Conservation (phyloP, 2,329 filamentous ascomycete genomes). For the Chrysosporium keratinophilum region DNA sequence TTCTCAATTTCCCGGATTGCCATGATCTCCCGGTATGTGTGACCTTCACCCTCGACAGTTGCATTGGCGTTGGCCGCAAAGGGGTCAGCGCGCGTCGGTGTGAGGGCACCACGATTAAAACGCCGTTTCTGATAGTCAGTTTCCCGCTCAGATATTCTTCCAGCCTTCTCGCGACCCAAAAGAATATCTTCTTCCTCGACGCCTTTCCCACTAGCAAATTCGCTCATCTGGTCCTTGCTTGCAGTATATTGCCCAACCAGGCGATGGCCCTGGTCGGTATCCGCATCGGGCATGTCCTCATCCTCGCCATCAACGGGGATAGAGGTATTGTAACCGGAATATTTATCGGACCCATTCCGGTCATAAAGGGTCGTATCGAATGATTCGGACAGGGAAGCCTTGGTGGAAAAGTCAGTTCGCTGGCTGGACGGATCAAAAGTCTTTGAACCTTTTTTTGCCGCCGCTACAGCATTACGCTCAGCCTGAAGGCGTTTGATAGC, state of each 20-base stretch:
- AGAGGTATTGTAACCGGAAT: slow-evolving; percentile 80
- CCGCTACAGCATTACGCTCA: slow-evolving; percentile 75
- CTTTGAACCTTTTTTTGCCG: slow-evolving; percentile 69
- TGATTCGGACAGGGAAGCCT: slow-evolving; percentile 76
- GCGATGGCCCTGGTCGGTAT: slow-evolving; percentile 60
- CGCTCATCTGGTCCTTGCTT: slow-evolving; percentile 80
- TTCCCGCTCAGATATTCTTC: slow-evolving; percentile 82
- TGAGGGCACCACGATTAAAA: slow-evolving; percentile 70
- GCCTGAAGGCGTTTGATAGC: slow-evolving; percentile 78
- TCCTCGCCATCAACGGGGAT: slow-evolving; percentile 70
- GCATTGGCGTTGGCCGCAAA: slow-evolving; percentile 67
- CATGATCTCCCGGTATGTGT: slow-evolving; percentile 86
- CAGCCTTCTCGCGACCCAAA: slow-evolving; percentile 75
- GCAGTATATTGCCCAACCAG: slow-evolving; percentile 95
- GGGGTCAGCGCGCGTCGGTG: slow-evolving; percentile 74
- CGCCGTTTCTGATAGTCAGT: slow-evolving; percentile 96
- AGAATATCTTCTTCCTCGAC: slow-evolving; percentile 89
- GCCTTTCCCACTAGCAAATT: slow-evolving; percentile 74
- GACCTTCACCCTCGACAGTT: slow-evolving; percentile 57
- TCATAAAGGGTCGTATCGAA: slow-evolving; percentile 87
- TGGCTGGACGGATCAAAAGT: slow-evolving; percentile 69
- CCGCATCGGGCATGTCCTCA: slow-evolving; percentile 68
- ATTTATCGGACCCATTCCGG: slow-evolving; percentile 65
- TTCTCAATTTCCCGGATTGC: slow-evolving; percentile 78
- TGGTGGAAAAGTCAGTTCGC: slow-evolving; percentile 72